Percentiles rank a stretch among this genome's conserved stretches.
These are phyloP conservation scores for Cylindrotheca fusiformis DNA, from an alignment of 108 stramenopile genomes.

Conservation along the genomic window DNA sequence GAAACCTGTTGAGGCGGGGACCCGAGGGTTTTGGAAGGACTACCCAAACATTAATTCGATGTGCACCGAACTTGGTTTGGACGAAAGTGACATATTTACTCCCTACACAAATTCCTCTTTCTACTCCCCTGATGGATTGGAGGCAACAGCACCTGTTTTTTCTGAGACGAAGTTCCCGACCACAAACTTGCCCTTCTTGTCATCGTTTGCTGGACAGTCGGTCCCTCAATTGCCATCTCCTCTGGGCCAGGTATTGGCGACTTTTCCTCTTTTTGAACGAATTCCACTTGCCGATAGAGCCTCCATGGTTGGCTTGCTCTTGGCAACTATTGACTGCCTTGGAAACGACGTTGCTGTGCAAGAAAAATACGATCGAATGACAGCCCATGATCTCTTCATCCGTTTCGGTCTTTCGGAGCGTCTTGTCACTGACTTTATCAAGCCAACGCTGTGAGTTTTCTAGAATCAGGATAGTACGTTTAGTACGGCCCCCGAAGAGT, in stretches of 20 bases:
- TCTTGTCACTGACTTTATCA: conserved; percentile 83
- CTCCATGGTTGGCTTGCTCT: conserved; percentile 83
- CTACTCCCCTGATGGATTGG: conserved; percentile 91
- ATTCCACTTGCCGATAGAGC: conserved; percentile 84
- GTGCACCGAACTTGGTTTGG: conserved; percentile 60
- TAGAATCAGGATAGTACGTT: too few relatives aligned
- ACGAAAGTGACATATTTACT: conserved; percentile 79
- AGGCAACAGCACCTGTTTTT: conserved; percentile 89
- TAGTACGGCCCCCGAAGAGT: too few relatives aligned
- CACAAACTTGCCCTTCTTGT: conserved; percentile 29
- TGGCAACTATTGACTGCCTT: conserved; percentile 87
- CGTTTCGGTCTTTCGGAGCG: conserved; percentile 69
- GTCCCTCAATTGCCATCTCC: conserved; percentile 85
- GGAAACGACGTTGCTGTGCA: conserved; percentile 55
- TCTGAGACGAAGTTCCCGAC: conserved; percentile 48
- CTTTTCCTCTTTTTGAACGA: conserved; percentile 88
- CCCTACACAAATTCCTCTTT: conserved; percentile 89
- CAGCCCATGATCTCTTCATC: conserved; percentile 85
- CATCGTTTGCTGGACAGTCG: conserved; percentile 24
- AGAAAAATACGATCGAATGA: conserved; percentile 90
- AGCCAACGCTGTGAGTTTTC: conserved; percentile 67
- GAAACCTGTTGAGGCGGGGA: conserved; percentile 87
- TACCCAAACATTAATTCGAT: conserved; percentile 92
- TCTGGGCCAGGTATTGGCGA: conserved; percentile 86
- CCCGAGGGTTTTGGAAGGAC: conserved; percentile 93